phyloP scores from a whole-genome alignment of 371 early-diverging fungal species.

The Mucor ambiguus region DNA sequence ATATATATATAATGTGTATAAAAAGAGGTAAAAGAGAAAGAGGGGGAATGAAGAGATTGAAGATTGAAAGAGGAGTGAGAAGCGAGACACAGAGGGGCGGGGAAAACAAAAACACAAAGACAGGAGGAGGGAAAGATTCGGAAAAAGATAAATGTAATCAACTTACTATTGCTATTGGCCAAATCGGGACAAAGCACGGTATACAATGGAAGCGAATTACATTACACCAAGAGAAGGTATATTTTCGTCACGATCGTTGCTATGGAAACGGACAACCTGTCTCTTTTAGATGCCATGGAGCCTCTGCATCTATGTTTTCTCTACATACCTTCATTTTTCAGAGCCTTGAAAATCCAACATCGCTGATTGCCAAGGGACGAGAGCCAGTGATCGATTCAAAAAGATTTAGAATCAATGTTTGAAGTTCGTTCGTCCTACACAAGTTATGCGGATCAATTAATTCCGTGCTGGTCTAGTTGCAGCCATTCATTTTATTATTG shows the following conservation, averaged over 20 bases:
- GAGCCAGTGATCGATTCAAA: background rate
- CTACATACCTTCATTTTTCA: background rate
- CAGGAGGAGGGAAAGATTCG: background rate
- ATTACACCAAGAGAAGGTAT: background rate
- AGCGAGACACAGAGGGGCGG: background rate
- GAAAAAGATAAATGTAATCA: background rate
- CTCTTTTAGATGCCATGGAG: background rate
- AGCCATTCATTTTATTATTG: background rate
- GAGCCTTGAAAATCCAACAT: background rate
- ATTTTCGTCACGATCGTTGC: background rate
- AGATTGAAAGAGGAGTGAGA: background rate
- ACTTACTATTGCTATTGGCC: background rate
- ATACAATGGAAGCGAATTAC: background rate
- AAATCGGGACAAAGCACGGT: background rate
- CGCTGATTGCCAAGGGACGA: background rate
- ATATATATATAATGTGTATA: background rate
- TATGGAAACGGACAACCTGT: background rate
- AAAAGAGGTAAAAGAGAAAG: slow-evolving; percentile 1
- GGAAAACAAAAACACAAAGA: slow-evolving; percentile 2
- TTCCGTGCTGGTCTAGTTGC: background rate
- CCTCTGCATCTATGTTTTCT: background rate
- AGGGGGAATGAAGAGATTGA: background rate
- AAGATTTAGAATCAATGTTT: background rate
- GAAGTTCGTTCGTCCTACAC: background rate
- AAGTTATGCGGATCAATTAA: background rate